These are phyloP conservation scores for Claviceps pusilla DNA, from an alignment of 2,329 filamentous ascomycete species.

Conservation along the genomic window DNA sequence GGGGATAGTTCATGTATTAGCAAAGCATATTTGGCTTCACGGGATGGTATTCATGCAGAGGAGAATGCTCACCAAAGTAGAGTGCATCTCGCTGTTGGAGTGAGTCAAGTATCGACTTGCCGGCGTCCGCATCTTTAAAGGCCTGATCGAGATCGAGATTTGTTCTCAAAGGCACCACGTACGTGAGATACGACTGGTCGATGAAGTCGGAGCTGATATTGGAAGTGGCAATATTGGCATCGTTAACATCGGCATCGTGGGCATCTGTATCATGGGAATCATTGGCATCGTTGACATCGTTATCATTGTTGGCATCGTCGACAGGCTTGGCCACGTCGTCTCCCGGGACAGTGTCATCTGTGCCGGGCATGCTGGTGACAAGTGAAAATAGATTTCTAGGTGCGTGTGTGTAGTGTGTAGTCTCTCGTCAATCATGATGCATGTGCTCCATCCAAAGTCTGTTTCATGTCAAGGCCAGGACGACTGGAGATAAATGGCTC, in stretches of 20 bases:
- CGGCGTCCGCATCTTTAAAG: slow-evolving; percentile 28
- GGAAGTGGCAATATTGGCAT: neutral
- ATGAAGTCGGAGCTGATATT: slow-evolving; percentile 27
- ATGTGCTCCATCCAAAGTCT: neutral
- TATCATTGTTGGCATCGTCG: neutral
- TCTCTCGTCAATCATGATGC: neutral
- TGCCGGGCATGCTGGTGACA: neutral
- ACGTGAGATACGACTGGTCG: slow-evolving; percentile 43
- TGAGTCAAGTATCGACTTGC: slow-evolving; percentile 35
- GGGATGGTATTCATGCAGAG: neutral
- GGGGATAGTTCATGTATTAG: no score
- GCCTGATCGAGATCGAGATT: slow-evolving; percentile 37
- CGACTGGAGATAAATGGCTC: neutral
- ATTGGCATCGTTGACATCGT: slow-evolving; percentile 6
- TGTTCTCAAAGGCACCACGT: slow-evolving; percentile 44
- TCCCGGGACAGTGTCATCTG: neutral
- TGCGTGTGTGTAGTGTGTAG: slow-evolving; percentile 8
- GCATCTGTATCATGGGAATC: slow-evolving; percentile 1
- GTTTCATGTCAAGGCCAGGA: neutral
- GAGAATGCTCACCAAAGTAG: slow-evolving; percentile 50
- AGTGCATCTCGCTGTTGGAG: slow-evolving; percentile 49
- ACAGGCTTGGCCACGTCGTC: slow-evolving; percentile 4
- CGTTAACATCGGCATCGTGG: neutral
- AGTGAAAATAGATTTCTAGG: neutral
- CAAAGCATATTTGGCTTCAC: no score